Percentiles rank a stretch among this genome's conserved stretches.
These are phyloP conservation scores for Lachancea waltii DNA, from an alignment of 805 yeast genomes.

Conservation along the genomic window DNA sequence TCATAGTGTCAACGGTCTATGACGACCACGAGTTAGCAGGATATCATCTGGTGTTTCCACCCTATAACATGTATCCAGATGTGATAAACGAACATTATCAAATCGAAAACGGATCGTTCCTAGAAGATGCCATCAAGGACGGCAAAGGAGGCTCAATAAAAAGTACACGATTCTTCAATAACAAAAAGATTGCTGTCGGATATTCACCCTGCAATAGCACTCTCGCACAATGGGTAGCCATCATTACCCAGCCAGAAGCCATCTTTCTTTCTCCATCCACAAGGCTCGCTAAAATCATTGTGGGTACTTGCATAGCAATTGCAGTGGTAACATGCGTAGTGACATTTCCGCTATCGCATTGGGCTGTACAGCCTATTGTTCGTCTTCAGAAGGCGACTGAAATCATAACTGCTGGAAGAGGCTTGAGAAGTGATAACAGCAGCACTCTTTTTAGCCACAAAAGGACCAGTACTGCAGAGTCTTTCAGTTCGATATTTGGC, in stretches of 20 bases:
- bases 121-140: constrained; percentile 33
- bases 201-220: constrained; percentile 41
- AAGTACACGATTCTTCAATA: constrained; percentile 34
- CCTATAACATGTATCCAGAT: constrained; percentile 20
- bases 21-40: constrained; percentile 23
- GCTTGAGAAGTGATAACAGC: constrained; percentile 26
- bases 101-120: constrained; percentile 30
- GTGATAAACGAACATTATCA: constrained; percentile 23
- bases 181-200: constrained; percentile 48
- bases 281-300: constrained; percentile 57
- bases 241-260: constrained; percentile 56
- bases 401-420: constrained; percentile 37
- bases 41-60: constrained; percentile 40
- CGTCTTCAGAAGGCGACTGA: constrained; percentile 79
- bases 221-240: constrained; percentile 61
- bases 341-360: constrained; percentile 80
- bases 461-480: constrained; percentile 7
- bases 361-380: constrained; percentile 78
- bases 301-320: constrained; percentile 72
- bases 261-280: constrained; percentile 58
- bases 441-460: constrained; percentile 8
- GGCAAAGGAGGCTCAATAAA: constrained; percentile 38
- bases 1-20: constrained; percentile 28
- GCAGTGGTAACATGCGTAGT: constrained; percentile 66
- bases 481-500: constrained; percentile 2